phyloP scores from a whole-genome alignment of 2,329 filamentous ascomycete genomes.

The Gnomoniopsis smithogilvyi region DNA sequence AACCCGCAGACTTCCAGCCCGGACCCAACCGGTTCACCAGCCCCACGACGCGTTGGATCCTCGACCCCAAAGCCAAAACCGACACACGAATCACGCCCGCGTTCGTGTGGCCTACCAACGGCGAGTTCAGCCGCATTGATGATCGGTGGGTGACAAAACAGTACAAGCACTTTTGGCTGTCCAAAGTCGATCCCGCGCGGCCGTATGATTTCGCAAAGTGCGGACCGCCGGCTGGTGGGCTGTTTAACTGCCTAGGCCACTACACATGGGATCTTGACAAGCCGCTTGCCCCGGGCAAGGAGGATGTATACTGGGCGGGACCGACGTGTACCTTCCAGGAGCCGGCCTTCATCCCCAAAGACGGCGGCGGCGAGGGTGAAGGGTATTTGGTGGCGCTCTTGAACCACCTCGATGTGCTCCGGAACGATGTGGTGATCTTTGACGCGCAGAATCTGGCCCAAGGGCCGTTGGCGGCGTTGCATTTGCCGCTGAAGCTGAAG shows the following conservation, averaged over 20 bases:
- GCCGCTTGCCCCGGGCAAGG: slow-evolving; percentile 26
- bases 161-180: slow-evolving; percentile 46
- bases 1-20: slow-evolving; percentile 26
- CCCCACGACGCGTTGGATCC: slow-evolving; percentile 38
- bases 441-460: slow-evolving; percentile 35
- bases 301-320: slow-evolving; percentile 42
- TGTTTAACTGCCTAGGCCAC: slow-evolving; percentile 47
- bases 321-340: slow-evolving; percentile 48
- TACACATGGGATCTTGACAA: slow-evolving; percentile 33
- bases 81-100: slow-evolving; percentile 35
- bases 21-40: slow-evolving; percentile 34
- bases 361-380: slow-evolving; percentile 41
- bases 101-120: slow-evolving; percentile 37
- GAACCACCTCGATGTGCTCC: slow-evolving; percentile 41
- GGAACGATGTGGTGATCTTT: slow-evolving; percentile 42
- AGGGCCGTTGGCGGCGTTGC: slow-evolving; percentile 37
- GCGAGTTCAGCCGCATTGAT: slow-evolving; percentile 49
- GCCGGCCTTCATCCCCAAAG: slow-evolving; percentile 48
- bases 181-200: slow-evolving; percentile 30
- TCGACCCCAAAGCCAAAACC: slow-evolving; percentile 34
- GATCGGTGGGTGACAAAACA: slow-evolving; percentile 42
- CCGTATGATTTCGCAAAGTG: slow-evolving; percentile 44
- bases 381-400: slow-evolving; percentile 46
- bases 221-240: slow-evolving; percentile 37
- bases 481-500: slow-evolving; percentile 38